A percentile compares a stretch with the other conserved stretches of the same genome.
These are phyloP conservation scores for Volvox reticuliferus DNA, from an alignment of 139 green algal genomes.

Conservation along the genomic window DNA sequence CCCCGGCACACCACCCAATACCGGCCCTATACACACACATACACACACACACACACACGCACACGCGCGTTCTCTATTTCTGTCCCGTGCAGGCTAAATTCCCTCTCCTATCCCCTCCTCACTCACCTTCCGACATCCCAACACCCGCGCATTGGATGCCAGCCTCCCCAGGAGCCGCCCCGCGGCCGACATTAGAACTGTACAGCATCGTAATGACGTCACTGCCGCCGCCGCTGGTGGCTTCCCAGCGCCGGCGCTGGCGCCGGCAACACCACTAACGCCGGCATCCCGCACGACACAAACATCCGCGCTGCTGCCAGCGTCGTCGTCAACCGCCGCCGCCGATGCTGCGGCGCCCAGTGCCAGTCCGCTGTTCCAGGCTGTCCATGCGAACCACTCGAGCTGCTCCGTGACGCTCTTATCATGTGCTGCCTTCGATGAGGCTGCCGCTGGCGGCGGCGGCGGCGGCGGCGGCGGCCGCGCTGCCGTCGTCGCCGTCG, in stretches of 20 bases:
- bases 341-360: slow-evolving; percentile 6
- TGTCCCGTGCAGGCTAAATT: too few relatives aligned
- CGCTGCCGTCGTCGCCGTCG: background rate
- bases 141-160: background rate
- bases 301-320: background rate
- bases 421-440: background rate
- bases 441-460: background rate
- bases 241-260: background rate
- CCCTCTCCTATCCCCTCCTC: background rate
- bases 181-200: slow-evolving; percentile 27
- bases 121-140: slow-evolving; percentile 32
- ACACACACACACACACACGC: background rate
- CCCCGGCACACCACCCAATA: too few relatives aligned
- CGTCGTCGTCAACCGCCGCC: background rate
- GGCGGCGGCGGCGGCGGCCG: too few relatives aligned
- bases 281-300: background rate
- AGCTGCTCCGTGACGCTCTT: slow-evolving; percentile 19
- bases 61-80: too few relatives aligned
- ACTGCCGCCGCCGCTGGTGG: background rate
- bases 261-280: background rate
- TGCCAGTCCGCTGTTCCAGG: slow-evolving; percentile 25
- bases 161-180: slow-evolving; percentile 11
- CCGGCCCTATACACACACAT: background rate
- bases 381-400: slow-evolving; percentile 45
- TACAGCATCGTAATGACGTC: background rate